Base-by-base conservation (phyloP, 2,329 filamentous ascomycete species). In the Aspergillus sp. region DNA sequence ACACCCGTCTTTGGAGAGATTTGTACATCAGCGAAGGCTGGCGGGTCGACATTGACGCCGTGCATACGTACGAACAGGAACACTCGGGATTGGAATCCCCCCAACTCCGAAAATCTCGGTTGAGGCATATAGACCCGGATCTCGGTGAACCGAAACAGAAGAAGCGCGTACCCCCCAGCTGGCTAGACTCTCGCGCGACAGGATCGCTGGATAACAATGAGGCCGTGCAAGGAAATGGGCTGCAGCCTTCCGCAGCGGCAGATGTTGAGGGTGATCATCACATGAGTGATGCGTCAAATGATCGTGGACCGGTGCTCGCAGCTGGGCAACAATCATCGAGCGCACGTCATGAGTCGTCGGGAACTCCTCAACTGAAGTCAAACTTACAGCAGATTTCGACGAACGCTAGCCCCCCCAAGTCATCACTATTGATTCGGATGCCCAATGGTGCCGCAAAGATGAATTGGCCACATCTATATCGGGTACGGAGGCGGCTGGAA, bases 401-500 rank as follows among this genome's bases (percentile, higher is more conserved):
- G 38, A 65, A 71, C 36, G 19, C 39, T 21, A 25, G 39, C n/a
- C 41, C 39, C 13, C 54, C 71, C 5, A 71, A 66, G 51, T 73
- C 77, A 1, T 68, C 73, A 11, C 66, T 80, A 3, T 62, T 76
- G 17, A 65, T 72, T 5, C 67, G 70, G 47, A 65, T 70, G 61
- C 64, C 70, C 4, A 72, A 75, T 48, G 77, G 77, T 8, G 64
- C 71, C 3, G 67, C 72, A 2, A 89, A 86, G 68, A 80, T 98
- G 51, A 96, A 96, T 75, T 99, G 94, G 93, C 90, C 92, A 56
- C 91, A 95, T 72, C 82, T 99, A 1, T 99, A 96, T 78, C 91
- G 91, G 65, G 91, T 96, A 81, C 88, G 95, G 62, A 85, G 88
- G 58, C 84, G 88, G 21, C 80, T 99, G 13, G 95, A 99, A 77